Conservation (phyloP, 441 rosid genomes). For the Omphalea diandra region DNA sequence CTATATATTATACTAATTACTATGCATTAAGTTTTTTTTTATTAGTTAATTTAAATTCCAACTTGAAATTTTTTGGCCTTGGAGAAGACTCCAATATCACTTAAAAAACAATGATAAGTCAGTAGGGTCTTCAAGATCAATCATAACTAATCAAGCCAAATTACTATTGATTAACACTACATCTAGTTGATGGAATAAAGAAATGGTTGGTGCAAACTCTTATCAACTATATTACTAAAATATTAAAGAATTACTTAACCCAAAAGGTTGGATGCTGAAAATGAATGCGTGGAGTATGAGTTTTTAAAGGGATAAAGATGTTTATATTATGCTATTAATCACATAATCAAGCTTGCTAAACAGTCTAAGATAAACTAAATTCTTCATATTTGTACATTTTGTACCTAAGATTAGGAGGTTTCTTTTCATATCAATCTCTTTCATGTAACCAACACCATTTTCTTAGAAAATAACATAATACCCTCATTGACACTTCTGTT, state of each 20-base stretch:
- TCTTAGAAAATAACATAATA: conserved; percentile 7
- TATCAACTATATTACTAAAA: neutral
- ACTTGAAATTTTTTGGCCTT: no score
- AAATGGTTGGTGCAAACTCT: neutral
- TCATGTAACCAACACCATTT: conserved; percentile 24
- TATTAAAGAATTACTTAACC: neutral
- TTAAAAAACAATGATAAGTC: no score
- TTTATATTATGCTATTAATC: neutral
- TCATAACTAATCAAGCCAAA: neutral
- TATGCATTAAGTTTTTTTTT: no score
- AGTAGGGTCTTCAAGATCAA: no score
- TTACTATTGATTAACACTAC: no score
- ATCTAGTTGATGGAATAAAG: neutral
- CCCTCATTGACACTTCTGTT: conserved; percentile 20
- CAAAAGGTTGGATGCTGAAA: neutral
- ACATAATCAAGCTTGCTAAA: neutral
- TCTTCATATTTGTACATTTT: neutral
- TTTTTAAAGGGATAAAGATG: no score
- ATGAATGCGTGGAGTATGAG: no score
- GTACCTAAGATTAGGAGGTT: neutral
- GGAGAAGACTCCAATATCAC: no score
- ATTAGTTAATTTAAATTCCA: no score
- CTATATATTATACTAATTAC: neutral
- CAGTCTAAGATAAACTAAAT: neutral
- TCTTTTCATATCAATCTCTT: neutral